A percentile compares a stretch with the other conserved stretches of the same genome.
Conservation (phyloP, 495 filamentous ascomycete genomes). For the Platismatia glauca region DNA sequence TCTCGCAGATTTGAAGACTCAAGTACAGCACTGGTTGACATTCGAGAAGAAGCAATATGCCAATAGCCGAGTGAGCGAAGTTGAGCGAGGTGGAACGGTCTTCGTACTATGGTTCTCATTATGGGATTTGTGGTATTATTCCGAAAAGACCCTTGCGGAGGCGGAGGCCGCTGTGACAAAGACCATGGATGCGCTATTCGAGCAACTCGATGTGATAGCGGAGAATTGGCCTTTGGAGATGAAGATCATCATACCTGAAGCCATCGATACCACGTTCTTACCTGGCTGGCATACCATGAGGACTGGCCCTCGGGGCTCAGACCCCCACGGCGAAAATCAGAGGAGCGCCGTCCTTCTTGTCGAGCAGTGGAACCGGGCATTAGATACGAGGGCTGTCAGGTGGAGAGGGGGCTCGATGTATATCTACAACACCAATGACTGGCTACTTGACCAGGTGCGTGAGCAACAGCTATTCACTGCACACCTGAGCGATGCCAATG, state of each 20-base stretch:
- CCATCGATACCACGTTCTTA: conserved; percentile 44
- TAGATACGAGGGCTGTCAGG: conserved; percentile 31
- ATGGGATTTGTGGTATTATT: conserved; percentile 44
- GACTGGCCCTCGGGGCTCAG: conserved; percentile 21
- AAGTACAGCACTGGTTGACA: conserved; percentile 35
- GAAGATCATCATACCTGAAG: conserved; percentile 41
- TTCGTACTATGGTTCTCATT: conserved; percentile 41
- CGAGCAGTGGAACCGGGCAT: conserved; percentile 40
- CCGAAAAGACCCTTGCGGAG: conserved; percentile 29
- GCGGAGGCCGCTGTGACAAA: conserved; percentile 34
- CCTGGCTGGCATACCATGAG: conserved; percentile 34
- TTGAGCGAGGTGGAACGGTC: conserved; percentile 17
- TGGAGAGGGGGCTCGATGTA: conserved; percentile 41
- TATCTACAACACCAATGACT: conserved; percentile 43
- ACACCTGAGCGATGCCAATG: conserved; percentile 37
- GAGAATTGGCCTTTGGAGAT: conserved; percentile 34
- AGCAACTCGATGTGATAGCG: conserved; percentile 35
- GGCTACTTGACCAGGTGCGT: conserved; percentile 42
- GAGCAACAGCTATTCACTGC: conserved; percentile 37
- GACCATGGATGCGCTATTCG: conserved; percentile 38
- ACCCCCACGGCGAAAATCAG: conserved; percentile 27
- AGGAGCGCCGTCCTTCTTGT: conserved; percentile 37
- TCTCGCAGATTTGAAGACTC: conserved; percentile 36
- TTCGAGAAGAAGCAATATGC: conserved; percentile 21
- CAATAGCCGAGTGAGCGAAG: conserved; percentile 14